Evolutionary conservation across 2,329 filamentous ascomycete genomes (phyloP), one percentile per base, ranked within the genome.

Genomic region (Phialophora macrospora): DNA sequence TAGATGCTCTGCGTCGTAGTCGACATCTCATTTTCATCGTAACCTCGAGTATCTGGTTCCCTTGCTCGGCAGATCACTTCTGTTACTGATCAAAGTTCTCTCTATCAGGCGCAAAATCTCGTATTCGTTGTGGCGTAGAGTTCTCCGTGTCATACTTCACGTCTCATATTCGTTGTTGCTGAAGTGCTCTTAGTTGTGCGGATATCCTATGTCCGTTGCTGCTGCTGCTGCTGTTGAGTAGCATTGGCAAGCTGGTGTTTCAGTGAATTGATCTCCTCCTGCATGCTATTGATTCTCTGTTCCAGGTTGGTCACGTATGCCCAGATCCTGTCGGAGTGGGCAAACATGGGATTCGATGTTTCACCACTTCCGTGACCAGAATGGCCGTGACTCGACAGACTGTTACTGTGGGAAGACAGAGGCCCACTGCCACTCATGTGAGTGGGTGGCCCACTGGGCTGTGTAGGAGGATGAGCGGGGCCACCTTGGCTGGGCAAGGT

Each of bases 281-380:
- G 78, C 56, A 82, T 71, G 7, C 72, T 73, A 44, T 75, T 74
- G 54, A 82, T 64, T 66, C 80, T 75, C 8, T 79, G 76, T 57
- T 81, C 78, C 54, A 82, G 74, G 46, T 74, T 77, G 38, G 76
- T 78, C 38, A 81, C 76, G 66, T 80, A 79, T 30, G 77, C 73
- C 80, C 80, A 81, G 3, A 82, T 68, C 49, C 78, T 77, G 49
- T 80, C 78, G 38, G 76, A 75, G 22, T 75, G 73, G 56, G 68
- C 70, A 44, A 70, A 71, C 62, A 72, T 71, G 20, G 70, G 63
- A 55, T 69, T 63, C 34, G 65, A 52, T 11, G 68, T 62, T 54
- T 75, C 73, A 38, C 73, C 70, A 58, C 73, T 75, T n/a, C 72
- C 73, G 62, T 72, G 73, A 14, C 61, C 73, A 2, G 71, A 72